Conservation (phyloP, 2,329 filamentous ascomycete genomes). For the Cadophora sp. region DNA sequence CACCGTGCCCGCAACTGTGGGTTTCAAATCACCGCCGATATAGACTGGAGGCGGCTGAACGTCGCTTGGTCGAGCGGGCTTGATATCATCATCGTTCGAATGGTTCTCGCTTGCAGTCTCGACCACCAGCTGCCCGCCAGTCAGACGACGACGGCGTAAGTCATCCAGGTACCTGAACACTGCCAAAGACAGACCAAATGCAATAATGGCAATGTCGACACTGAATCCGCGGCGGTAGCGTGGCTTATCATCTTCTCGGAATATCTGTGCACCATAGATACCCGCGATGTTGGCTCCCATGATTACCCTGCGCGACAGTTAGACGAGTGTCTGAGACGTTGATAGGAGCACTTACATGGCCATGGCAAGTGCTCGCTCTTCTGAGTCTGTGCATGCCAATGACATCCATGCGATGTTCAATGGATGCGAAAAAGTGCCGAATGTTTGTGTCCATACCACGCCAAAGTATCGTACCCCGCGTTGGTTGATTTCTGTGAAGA, state of each 20-base stretch:
- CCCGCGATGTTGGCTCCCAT: conserved; percentile 37
- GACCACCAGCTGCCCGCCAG: neutral
- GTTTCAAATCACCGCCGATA: neutral
- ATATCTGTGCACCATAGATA: conserved; percentile 41
- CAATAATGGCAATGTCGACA: conserved; percentile 15
- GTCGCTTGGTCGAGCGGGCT: conserved; percentile 3
- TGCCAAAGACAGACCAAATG: neutral
- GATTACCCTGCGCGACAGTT: conserved; percentile 1
- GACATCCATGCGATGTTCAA: conserved; percentile 25
- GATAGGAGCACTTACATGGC: conserved; percentile 30
- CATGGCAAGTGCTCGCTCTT: conserved; percentile 20
- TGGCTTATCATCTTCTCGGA: conserved; percentile 34
- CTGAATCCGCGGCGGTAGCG: conserved; percentile 26
- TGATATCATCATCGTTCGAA: conserved; percentile 12
- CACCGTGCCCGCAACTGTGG: neutral
- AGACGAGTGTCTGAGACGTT: conserved; percentile 30
- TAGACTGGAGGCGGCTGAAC: neutral
- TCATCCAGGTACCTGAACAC: conserved; percentile 9
- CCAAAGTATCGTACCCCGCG: conserved; percentile 17
- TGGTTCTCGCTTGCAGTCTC: conserved; percentile 2
- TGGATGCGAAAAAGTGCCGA: conserved; percentile 13
- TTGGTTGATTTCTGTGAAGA: conserved; percentile 18
- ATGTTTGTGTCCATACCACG: conserved; percentile 20
- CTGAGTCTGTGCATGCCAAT: conserved; percentile 17
- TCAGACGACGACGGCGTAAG: conserved; percentile 2